Conservation (phyloP, 2,329 filamentous ascomycete species). For the Rhynchosporium secalis region DNA sequence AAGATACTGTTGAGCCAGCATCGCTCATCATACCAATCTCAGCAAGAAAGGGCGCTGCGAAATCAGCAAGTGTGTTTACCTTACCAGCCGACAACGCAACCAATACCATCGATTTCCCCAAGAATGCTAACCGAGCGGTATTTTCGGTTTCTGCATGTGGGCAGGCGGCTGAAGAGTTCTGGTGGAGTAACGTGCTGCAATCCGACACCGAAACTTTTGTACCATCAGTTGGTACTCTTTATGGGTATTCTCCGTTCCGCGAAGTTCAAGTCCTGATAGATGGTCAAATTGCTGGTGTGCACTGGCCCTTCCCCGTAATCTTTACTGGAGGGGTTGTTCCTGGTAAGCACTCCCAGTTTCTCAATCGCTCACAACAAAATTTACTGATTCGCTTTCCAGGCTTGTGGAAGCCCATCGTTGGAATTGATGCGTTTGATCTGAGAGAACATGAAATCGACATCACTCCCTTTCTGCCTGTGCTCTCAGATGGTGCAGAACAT, state of each 20-base stretch:
- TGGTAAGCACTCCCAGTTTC: background rate
- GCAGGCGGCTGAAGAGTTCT: slow-evolving; percentile 77
- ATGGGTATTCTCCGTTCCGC: slow-evolving; percentile 71
- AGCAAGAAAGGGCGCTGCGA: slow-evolving; percentile 49
- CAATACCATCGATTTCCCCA: slow-evolving; percentile 62
- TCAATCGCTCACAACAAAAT: background rate
- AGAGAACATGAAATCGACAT: slow-evolving; percentile 81
- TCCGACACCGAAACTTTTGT: slow-evolving; percentile 61
- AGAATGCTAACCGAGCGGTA: slow-evolving; percentile 66
- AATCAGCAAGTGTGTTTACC: slow-evolving; percentile 64
- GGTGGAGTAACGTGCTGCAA: slow-evolving; percentile 76
- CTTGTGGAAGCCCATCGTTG: slow-evolving; percentile 76
- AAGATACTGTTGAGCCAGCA: slow-evolving; percentile 50
- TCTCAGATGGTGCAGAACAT: slow-evolving; percentile 66
- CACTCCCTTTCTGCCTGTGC: slow-evolving; percentile 69
- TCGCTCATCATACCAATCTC: slow-evolving; percentile 70
- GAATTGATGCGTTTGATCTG: slow-evolving; percentile 76
- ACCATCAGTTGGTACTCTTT: slow-evolving; percentile 54
- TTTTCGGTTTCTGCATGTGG: slow-evolving; percentile 77
- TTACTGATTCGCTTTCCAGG: slow-evolving; percentile 40
- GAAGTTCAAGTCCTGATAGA: slow-evolving; percentile 79
- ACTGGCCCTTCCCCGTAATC: slow-evolving; percentile 80
- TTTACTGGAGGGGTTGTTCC: slow-evolving; percentile 81
- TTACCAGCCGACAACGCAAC: slow-evolving; percentile 63
- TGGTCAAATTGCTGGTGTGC: slow-evolving; percentile 68